phyloP scores from a whole-genome alignment of 495 filamentous ascomycete species.

The Penicillium pancosmium region DNA sequence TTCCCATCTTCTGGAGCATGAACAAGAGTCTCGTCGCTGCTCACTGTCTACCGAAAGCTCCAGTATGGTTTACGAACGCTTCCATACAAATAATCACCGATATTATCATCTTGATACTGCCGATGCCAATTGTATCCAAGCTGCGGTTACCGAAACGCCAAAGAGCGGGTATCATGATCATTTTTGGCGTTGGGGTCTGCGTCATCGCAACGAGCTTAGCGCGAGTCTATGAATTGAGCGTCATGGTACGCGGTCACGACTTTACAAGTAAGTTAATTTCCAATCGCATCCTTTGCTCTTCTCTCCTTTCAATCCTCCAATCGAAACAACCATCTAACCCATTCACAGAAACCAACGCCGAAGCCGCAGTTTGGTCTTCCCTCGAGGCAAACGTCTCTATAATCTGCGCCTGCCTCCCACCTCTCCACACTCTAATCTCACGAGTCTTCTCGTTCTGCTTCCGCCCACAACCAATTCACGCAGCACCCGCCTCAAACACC shows the following conservation, averaged over 20 bases:
- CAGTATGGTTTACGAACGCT: constrained; percentile 47
- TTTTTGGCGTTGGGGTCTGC: constrained; percentile 54
- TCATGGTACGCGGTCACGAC: constrained; percentile 19
- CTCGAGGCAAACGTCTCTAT: constrained; percentile 83
- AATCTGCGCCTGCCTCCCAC: constrained; percentile 81
- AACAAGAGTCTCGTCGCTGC: not conserved
- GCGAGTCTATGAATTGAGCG: constrained; percentile 30
- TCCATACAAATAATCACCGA: constrained; percentile 51
- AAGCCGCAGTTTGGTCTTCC: constrained; percentile 69
- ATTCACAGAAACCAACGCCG: constrained; percentile 42
- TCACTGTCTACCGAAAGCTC: constrained; percentile 35
- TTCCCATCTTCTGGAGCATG: constrained; percentile 34
- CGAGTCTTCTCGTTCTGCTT: constrained; percentile 62
- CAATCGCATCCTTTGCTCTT: not conserved
- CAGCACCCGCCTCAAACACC: constrained; percentile 15
- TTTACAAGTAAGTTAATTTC: constrained; percentile 24
- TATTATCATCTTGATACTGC: constrained; percentile 49
- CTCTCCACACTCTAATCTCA: constrained; percentile 75
- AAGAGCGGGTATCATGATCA: constrained; percentile 41
- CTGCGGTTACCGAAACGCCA: constrained; percentile 44
- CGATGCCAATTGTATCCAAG: constrained; percentile 43
- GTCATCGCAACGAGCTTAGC: constrained; percentile 40
- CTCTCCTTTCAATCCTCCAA: too few relatives aligned
- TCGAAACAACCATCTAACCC: constrained; percentile 7
- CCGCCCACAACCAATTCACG: constrained; percentile 23